These are phyloP conservation scores for Cornus kousa DNA, from an alignment of 148 eudicot genomes.

Conservation along the genomic window DNA sequence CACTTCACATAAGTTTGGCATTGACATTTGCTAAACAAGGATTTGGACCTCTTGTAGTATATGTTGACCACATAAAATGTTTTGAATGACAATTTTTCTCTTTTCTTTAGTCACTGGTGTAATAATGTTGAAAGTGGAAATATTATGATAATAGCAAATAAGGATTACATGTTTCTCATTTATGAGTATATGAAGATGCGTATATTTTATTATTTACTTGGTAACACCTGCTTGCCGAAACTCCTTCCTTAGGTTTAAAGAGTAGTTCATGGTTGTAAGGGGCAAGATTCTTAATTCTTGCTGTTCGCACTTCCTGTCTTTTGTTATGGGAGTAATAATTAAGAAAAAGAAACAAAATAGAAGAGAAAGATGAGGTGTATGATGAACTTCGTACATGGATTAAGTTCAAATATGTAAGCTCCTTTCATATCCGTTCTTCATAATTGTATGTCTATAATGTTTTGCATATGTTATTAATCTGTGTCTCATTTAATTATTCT, in stretches of 20 bases:
- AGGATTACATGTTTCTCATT: not conserved
- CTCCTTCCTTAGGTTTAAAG: not conserved
- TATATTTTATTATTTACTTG: not conserved
- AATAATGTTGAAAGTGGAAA: not conserved
- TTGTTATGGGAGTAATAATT: not conserved
- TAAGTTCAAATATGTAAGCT: not conserved
- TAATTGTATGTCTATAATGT: not conserved
- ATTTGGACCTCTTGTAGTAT: not conserved
- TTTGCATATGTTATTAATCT: constrained; percentile 3
- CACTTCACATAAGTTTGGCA: not conserved
- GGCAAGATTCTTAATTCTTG: not conserved
- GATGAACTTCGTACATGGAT: not conserved
- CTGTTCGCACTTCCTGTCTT: not conserved
- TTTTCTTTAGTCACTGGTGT: not conserved
- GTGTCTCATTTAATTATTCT: constrained; percentile 1
- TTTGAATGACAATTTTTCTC: not conserved
- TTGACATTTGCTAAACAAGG: not conserved
- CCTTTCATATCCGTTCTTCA: not conserved
- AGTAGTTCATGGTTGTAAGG: not conserved
- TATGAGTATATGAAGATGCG: not conserved
- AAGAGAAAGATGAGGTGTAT: not conserved
- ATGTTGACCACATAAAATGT: not conserved
- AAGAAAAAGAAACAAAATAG: not conserved
- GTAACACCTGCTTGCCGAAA: not conserved
- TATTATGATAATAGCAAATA: not conserved